A percentile compares a stretch with the other conserved stretches of the same genome.
Conservation (phyloP, 306 rosid species). For the cucumber (Cucumis sativus) region Cucumber_9930_V3 NC_026658.2:10963001-10963500, state of each 20-base stretch:
- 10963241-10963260: slow-evolving; percentile 98
- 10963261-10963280: slow-evolving; percentile 95
- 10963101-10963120: neutral
- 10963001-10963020: too few relatives aligned
- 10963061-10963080: too few relatives aligned
- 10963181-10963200: slow-evolving; percentile 75
- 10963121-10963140: neutral
- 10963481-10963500: neutral
- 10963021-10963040: too few relatives aligned
- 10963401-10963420: slow-evolving; percentile 83
- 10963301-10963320: neutral
- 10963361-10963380: slow-evolving; percentile 98
- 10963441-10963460: slow-evolving; percentile 72
- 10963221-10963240: slow-evolving; percentile 93
- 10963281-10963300: slow-evolving; percentile 54
- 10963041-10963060: too few relatives aligned
- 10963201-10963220: slow-evolving; percentile 87
- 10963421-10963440: slow-evolving; percentile 79
- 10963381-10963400: slow-evolving; percentile 97
- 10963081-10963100: too few relatives aligned
- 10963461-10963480: slow-evolving; percentile 61
- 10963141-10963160: neutral
- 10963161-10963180: slow-evolving; percentile 3
- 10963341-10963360: slow-evolving; percentile 34
- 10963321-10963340: slow-evolving; percentile 25